phyloP scores from a whole-genome alignment of 805 yeast genomes.

The Saturnispora hagleri region DNA sequence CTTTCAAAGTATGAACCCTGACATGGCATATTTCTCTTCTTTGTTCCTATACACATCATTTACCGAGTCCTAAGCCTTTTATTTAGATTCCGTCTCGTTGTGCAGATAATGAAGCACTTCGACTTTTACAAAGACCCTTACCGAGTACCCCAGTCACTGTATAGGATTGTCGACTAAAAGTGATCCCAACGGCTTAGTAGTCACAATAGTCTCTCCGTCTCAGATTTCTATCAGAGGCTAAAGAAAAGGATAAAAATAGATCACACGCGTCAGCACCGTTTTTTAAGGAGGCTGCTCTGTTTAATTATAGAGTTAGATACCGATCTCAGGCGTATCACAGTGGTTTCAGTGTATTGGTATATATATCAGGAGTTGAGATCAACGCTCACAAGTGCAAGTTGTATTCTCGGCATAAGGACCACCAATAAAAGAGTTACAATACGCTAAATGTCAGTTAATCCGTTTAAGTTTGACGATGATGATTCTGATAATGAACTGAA shows the following conservation, averaged over 20 bases:
- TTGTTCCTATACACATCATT: background rate
- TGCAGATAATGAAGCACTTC: background rate
- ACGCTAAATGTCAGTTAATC: background rate
- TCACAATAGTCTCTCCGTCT: background rate
- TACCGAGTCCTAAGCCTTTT: background rate
- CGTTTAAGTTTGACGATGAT: slow-evolving; percentile 4
- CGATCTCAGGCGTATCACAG: background rate
- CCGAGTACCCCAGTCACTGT: background rate
- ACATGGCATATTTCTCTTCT: background rate
- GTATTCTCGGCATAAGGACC: background rate
- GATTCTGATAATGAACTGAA: background rate
- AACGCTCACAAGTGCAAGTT: background rate
- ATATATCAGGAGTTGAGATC: background rate
- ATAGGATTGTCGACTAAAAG: background rate
- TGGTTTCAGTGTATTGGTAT: background rate
- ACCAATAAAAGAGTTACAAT: background rate
- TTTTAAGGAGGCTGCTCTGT: background rate
- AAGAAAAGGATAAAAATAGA: background rate
- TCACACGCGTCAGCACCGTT: background rate
- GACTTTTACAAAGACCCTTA: background rate
- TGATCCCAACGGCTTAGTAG: background rate
- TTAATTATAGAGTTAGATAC: background rate
- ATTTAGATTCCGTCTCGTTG: background rate
- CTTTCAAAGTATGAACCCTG: background rate
- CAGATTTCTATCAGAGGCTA: background rate